Conservation (phyloP, 352 stramenopile species). For the Phytophthora podocarpi region DNA sequence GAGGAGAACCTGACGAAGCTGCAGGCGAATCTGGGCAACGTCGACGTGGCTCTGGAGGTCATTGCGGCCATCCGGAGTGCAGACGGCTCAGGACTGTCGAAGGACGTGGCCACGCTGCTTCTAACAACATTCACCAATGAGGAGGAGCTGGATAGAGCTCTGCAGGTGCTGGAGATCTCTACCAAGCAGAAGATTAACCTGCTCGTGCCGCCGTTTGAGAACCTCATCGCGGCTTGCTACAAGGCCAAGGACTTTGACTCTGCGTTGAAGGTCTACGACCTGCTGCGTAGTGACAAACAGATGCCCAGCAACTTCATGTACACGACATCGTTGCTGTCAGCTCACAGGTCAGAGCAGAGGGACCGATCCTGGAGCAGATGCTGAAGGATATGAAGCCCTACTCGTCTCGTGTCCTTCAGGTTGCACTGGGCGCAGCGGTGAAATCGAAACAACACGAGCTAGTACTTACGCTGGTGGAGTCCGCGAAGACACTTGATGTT, state of each 20-base stretch:
- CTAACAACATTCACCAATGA: constrained; percentile 48
- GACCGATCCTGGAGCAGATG: constrained; percentile 15
- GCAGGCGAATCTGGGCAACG: not conserved
- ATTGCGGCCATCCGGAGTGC: constrained; percentile 36
- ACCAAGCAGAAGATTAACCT: constrained; percentile 50
- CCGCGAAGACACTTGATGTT: constrained; percentile 57
- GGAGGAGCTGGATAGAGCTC: constrained; percentile 36
- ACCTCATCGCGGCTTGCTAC: constrained; percentile 64
- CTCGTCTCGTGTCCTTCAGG: constrained; percentile 1
- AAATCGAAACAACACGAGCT: constrained; percentile 71
- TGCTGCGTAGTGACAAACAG: constrained; percentile 62
- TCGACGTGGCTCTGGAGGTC: constrained; percentile 44
- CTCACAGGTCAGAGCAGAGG: constrained; percentile 1
- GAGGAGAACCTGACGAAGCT: not conserved
- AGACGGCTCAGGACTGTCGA: constrained; percentile 38
- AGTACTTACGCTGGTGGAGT: constrained; percentile 74
- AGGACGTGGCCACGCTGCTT: constrained; percentile 48
- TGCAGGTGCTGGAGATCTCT: constrained; percentile 58
- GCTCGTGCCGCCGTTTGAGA: constrained; percentile 60
- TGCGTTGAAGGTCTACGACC: constrained; percentile 67
- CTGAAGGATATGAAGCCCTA: constrained; percentile 11
- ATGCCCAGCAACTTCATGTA: constrained; percentile 68
- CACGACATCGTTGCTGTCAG: constrained; percentile 39
- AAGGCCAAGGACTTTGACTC: constrained; percentile 52
- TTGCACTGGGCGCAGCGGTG: constrained; percentile 60